These are phyloP conservation scores for Atalantia buxifolia DNA, from an alignment of 345 rosid species.

Conservation along the genomic window DNA sequence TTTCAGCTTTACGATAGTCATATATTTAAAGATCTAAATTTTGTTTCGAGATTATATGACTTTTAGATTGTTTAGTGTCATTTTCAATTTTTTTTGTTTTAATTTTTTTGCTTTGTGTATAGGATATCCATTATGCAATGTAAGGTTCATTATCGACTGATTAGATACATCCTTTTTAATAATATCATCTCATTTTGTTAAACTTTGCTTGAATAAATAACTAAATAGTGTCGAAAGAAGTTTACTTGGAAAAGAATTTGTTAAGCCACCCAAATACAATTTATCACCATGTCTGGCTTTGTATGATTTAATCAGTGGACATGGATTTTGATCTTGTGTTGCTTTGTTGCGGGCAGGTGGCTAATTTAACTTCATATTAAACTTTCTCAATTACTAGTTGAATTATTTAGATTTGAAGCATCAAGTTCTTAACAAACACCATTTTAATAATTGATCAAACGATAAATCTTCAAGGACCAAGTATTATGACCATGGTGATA, in stretches of 20 bases:
- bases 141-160: background rate
- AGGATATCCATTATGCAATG: background rate
- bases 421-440: background rate
- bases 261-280: background rate
- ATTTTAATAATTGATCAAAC: background rate
- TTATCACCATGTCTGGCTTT: background rate
- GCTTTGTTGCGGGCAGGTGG: background rate
- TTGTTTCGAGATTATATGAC: background rate
- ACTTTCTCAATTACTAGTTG: background rate
- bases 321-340: background rate
- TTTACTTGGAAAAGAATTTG: background rate
- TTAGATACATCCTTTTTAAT: background rate
- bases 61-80: background rate
- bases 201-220: background rate
- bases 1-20: background rate
- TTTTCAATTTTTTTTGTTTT: too few relatives aligned
- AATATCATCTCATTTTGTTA: background rate
- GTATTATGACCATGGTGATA: background rate
- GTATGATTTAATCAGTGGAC: background rate
- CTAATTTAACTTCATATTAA: conserved; percentile 10
- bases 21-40: background rate
- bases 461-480: background rate
- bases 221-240: background rate
- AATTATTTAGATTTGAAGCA: background rate
- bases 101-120: too few relatives aligned